Conservation (phyloP, 148 eudicot species). For the Vaccinium darrowii region DNA sequence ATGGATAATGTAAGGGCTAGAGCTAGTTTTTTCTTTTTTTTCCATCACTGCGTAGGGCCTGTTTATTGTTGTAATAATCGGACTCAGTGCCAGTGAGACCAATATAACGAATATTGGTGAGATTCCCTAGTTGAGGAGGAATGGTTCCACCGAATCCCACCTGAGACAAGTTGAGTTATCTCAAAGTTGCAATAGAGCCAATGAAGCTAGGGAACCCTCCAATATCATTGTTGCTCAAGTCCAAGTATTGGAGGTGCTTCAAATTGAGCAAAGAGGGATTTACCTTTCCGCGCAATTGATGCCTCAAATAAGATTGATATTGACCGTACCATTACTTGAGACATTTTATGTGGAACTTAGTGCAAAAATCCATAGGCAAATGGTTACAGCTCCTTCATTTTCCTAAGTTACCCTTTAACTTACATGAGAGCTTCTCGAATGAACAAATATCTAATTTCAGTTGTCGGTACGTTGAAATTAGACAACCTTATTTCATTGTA, state of each 20-base stretch:
- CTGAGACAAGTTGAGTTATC: conserved; percentile 15
- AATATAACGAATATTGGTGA: neutral
- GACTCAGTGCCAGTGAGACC: neutral
- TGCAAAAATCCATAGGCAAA: no score
- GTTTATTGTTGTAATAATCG: no score
- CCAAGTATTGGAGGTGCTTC: neutral
- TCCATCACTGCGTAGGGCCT: no score
- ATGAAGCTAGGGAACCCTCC: conserved; percentile 12
- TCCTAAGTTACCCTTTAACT: no score
- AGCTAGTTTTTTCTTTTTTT: no score
- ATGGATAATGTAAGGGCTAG: no score
- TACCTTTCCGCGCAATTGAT: neutral
- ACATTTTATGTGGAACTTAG: no score
- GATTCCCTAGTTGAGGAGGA: conserved; percentile 20
- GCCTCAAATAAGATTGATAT: neutral
- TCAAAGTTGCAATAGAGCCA: conserved; percentile 19
- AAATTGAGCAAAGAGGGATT: neutral
- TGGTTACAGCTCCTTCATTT: no score
- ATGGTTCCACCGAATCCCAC: neutral
- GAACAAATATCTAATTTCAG: no score
- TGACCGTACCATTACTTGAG: neutral
- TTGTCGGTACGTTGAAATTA: no score
- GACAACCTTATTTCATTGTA: no score
- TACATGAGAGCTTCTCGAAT: no score
- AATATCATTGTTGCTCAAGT: neutral